Base-by-base conservation (phyloP, 495 filamentous ascomycete genomes). In the Terfezia claveryi region DNA sequence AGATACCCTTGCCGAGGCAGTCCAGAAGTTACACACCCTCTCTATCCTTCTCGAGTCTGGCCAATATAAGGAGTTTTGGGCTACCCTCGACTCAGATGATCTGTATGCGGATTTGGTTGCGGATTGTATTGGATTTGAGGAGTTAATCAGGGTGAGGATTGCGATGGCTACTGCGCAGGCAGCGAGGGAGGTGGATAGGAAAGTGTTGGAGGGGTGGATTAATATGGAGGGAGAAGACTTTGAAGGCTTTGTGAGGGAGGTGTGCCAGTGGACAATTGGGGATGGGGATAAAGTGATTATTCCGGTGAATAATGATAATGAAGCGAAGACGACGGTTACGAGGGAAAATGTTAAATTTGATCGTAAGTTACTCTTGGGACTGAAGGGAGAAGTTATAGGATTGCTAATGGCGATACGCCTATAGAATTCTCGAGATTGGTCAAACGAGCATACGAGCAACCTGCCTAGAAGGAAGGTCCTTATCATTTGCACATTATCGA, bases 271-370 rank as follows among this genome's bases (percentile, higher is more conserved):
- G 92, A 78, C 77, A 61, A 73, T 95, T 36, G 78, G 81, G 38
- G 74, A 69, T 49, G 74, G 72, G 11, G 70, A 63, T 37, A 71
- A 79, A 32, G 77, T 89, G 53, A 79, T 78, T 68, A 76, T 89
- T 37, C 91, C 92, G 51, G 73, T 82, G 66, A 99, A 96, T 69
- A 83, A 91, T 69, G 92, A 99, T 75, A 99, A 99, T 69, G 88
- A 96, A 78, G 92, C 86, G 36, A 88, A 91, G 75, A 89, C 88
- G 63, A 85, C 86, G 46, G 84, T 95, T 62, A 87, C 94, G 66
- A 79, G 89, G 68, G 92, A 99, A 74, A 86, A 87, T 58, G 92
- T 99, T 51, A 83, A 85, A 72, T 87, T 99, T 57, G 89, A 93
- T 54, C 87, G 79, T 72, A 66, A 68, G 72, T 68, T 60, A 49